Evolutionary conservation across 176 grass and related monocot species (phyloP), one percentile per base, ranked within the genome.

Genomic region (Musa troglodytarum): DNA sequence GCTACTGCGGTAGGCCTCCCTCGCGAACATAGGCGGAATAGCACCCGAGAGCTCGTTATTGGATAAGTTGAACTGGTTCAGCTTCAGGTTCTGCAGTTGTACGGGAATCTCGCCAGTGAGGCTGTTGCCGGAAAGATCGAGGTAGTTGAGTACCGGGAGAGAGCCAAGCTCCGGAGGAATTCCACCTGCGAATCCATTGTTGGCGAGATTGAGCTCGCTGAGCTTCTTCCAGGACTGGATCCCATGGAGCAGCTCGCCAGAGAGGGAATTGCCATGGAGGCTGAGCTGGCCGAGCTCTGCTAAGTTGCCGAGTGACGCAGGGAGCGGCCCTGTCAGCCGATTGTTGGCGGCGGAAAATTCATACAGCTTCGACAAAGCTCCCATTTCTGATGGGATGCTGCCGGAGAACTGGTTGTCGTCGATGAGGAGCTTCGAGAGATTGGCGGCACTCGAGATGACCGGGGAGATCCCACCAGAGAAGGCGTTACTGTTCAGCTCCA

Each of bases 131-230:
- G 94, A 97, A 34, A 97, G 84, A 81, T 97, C 94, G 10, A 97
- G 94, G 63, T 97, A 93, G 81, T 93, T 97, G 28, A 97, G 90
- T 85, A 91, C 90, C 1, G 88, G 90, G 55, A 97, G 77, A 64
- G 84, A 62, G 2, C 94, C 94, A 5, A 97, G 90, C 85, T 93
- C 88, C 2, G 86, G 86, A 6, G 94, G 94, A 14, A 97, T 91
- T 77, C 82, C 78, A 9, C 94, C 94, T 0, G 64, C 74, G 34
- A 97, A 87, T 20, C 52, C 86, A 21, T 97, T 97, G 76, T 80
- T 62, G 0, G 88, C 90, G 17, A 97, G 91, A 81, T 89, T 89
- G 10, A 97, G 86, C 73, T 97, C 88, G 65, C 74, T 90, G 0
- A 97, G 90, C 79, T 91, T 93, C 57, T 75, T 86, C 90, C 93